Evolutionary conservation across 1,284 basidiomycete genomes (phyloP).

Genomic region (Sanghuangporus sanghuang): DNA sequence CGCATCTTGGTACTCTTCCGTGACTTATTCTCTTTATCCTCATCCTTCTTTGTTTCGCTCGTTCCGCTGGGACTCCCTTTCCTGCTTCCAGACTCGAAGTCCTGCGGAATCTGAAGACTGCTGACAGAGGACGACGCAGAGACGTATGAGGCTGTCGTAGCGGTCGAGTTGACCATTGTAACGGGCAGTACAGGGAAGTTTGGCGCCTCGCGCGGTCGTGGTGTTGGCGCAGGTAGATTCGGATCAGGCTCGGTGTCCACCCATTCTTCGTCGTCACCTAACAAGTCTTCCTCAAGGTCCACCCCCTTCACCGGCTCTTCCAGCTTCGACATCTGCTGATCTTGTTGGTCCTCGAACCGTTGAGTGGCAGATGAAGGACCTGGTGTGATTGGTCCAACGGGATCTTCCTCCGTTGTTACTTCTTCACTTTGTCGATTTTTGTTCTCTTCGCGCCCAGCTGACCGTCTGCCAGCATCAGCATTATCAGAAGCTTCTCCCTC

Average conservation of each 20-base stretch:
- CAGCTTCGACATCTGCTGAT: constrained; percentile 18
- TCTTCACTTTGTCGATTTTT: constrained; percentile 28
- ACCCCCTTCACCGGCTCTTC: constrained; percentile 24
- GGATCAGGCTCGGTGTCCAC: constrained; percentile 38
- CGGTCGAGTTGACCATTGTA: constrained; percentile 8
- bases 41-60: neutral
- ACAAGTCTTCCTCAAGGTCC: constrained; percentile 30
- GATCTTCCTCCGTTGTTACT: constrained; percentile 62
- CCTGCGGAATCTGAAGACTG: constrained; percentile 1
- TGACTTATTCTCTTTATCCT: constrained; percentile 3
- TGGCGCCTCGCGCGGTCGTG: constrained; percentile 24
- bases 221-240: constrained; percentile 30
- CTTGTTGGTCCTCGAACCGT: constrained; percentile 18
- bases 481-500: constrained; percentile 32
- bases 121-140: constrained; percentile 14
- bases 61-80: constrained; percentile 7
- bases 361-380: constrained; percentile 35
- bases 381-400: constrained; percentile 59
- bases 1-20: constrained; percentile 2
- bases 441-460: neutral
- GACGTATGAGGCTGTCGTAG: constrained; percentile 16
- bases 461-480: neutral
- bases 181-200: constrained; percentile 20
- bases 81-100: neutral
- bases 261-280: constrained; percentile 66